These are phyloP conservation scores for Penicillium thymicola DNA, from an alignment of 2,329 filamentous ascomycete genomes.

Conservation along the genomic window DNA sequence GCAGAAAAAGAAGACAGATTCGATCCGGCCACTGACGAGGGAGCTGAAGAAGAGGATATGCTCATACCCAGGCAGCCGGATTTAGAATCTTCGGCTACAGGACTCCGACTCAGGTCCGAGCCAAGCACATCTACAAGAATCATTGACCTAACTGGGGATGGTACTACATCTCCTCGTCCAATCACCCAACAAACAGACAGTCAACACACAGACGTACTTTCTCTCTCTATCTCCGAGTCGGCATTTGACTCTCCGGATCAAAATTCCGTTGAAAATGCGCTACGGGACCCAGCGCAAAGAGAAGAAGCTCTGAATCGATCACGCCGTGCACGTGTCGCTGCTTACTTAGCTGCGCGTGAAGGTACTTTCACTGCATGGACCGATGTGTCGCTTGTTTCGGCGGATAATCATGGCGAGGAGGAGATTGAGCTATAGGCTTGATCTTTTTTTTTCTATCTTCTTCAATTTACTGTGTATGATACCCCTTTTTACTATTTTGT, in stretches of 20 bases:
- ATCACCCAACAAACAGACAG: slow-evolving; percentile 13
- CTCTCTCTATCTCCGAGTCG: slow-evolving; percentile 20
- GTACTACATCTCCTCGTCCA: neutral
- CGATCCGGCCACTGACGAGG: neutral
- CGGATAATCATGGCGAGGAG: slow-evolving; percentile 42
- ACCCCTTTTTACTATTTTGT: neutral
- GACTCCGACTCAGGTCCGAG: neutral
- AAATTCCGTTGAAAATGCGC: neutral
- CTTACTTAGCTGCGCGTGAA: slow-evolving; percentile 42
- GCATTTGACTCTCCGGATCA: slow-evolving; percentile 10
- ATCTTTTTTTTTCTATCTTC: neutral
- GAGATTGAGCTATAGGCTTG: slow-evolving; percentile 42
- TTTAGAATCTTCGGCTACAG: neutral
- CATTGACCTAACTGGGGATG: slow-evolving; percentile 2
- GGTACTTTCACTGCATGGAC: slow-evolving; percentile 45
- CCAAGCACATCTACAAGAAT: neutral
- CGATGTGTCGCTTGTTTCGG: slow-evolving; percentile 43
- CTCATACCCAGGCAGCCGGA: neutral
- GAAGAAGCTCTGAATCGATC: slow-evolving; percentile 8
- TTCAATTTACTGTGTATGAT: neutral
- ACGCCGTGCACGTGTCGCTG: slow-evolving; percentile 28
- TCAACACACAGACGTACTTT: slow-evolving; percentile 19
- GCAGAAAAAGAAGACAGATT: slow-evolving; percentile 11
- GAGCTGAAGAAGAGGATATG: neutral
- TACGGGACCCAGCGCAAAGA: neutral